Base-by-base conservation (phyloP, 306 rosid species). In the Amphicarpaea edgeworthii region DNA sequence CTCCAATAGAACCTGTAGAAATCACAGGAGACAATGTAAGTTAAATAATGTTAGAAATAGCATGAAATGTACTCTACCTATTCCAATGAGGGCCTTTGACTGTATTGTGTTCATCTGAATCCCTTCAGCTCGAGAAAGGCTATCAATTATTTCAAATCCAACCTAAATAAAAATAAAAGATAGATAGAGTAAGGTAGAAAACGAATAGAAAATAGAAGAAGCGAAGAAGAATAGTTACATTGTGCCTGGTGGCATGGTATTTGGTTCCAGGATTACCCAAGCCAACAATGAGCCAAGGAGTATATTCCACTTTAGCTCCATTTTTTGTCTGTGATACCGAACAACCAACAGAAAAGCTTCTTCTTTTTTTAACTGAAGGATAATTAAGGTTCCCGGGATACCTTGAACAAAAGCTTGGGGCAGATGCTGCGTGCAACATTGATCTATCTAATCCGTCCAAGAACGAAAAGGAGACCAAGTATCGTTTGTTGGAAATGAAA, bases 201-300 rank as follows among this genome's bases (percentile, higher is more conserved):
- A 30, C 37, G 5, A 5, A 62, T 45, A 62, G 76, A 17, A 67
- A 37, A 67, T 2, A 12, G 17, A 82, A 53, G 51, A 59, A 62
- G 57, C 8, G 32, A 60, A 30, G 23, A 3, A 3, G 70, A 23
- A 21, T 2, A 12, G 28, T 71, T 90, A 95, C 98, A 81, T 92
- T 95, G 92, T 95, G 98, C 74, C 98, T 85, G 8, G 98, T 92
- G 55, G 92, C 96, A 42, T 92, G 92, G 81, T 92, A 95, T 83
- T 92, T 90, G 76, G 84, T 87, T 53, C 97, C 98, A 5, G 97
- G 98, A 82, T 94, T 94, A 40, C 98, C 98, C 94, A 94, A 75
- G 19, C 98, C 98, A 83, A 88, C 97, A 30, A 94, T 77, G 70
- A 94, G 84, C 98, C 98, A 94, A 64, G 98, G 98, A 73, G 98